Evolutionary conservation across 192 early-diverging fungal genomes (phyloP), one percentile per base, ranked within the genome.

Genomic region (Coemansia sp.): DNA sequence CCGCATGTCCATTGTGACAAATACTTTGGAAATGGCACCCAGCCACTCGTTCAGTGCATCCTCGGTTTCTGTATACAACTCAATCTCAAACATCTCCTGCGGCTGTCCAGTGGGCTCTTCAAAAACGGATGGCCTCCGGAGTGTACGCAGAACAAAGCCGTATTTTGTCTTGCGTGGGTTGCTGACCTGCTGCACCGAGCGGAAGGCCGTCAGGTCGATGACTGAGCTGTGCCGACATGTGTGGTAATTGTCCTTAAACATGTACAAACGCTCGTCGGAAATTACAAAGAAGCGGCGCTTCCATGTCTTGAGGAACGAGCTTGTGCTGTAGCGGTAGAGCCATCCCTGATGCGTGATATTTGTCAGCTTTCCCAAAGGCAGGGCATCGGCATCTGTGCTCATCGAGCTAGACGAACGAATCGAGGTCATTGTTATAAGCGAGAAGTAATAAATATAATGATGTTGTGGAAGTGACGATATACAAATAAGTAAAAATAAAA

Each of bases 1-100:
- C 39, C 73, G 68, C 67, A 77, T 19, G 43, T 77, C 73, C 73
- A 77, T 77, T 34, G 67, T 66, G 41, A 77, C 67, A 64, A 69
- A 70, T 18, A 77, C 61, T 57, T 70, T 70, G n/a, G 73, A 77
- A 0, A 77, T 60, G 10, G 61, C 56, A 30, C 66, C 50, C 30
- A 77, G 61, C 73, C 73, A 77, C 56, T 62, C 60, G 53, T 67
- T 55, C 41, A 77, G 56, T 39, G 42, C 52, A 11, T 13, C 40
- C 57, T 70, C 73, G 4, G 44, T 61, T n/a, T 77, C 73, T 1
- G 73, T 57, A 9, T 77, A 69, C 52, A 77, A 53, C 61, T 77
- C 73, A 15, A 77, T 47, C 67, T 77, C 73, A 61, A 66, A 62
- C 47, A 55, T 59, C 61, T 62, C 64, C 41, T 66, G 55, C n/a